Conservation (phyloP, 2,329 filamentous ascomycete species). For the Cordyceps farinosa region DNA sequence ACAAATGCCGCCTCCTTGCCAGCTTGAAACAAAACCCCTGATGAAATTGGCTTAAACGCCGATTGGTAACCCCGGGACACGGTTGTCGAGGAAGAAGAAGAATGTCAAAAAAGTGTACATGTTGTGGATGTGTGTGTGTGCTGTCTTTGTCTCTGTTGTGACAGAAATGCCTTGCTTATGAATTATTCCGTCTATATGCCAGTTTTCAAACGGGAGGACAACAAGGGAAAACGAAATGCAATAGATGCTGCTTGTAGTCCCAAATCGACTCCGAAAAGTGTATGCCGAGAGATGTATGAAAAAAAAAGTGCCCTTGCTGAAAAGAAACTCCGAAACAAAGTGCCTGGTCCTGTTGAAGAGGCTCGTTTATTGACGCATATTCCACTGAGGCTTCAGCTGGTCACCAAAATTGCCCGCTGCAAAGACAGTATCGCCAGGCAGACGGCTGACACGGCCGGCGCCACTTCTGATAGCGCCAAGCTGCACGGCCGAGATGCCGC, state of each 20-base stretch:
- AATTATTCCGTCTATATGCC: constrained; percentile 18
- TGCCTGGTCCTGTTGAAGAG: neutral
- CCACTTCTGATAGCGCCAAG: constrained; percentile 71
- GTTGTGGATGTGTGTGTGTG: constrained; percentile 11
- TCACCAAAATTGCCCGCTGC: constrained; percentile 64
- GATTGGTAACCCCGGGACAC: neutral
- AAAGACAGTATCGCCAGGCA: constrained; percentile 79
- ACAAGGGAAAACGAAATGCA: constrained; percentile 5
- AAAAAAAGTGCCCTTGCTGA: constrained; percentile 14
- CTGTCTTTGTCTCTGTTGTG: constrained; percentile 14
- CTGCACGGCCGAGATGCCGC: constrained; percentile 71
- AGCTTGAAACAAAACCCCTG: neutral
- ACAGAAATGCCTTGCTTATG: constrained; percentile 9
- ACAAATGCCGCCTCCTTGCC: constrained; percentile 3
- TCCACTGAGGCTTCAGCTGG: constrained; percentile 58
- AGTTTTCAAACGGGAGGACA: constrained; percentile 1
- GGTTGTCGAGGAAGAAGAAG: neutral
- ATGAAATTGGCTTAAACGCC: neutral
- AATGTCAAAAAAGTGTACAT: constrained; percentile 13
- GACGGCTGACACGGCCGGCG: constrained; percentile 79
- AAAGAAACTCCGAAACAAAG: constrained; percentile 15
- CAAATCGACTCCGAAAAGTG: constrained; percentile 16
- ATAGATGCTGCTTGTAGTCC: constrained; percentile 11
- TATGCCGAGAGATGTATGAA: constrained; percentile 12
- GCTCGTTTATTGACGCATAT: constrained; percentile 43